A percentile compares a stretch with the other conserved stretches of the same genome.
Evolutionary conservation across 768 basidiomycete genomes (phyloP).

Genomic region (Suillus bovinus): DNA sequence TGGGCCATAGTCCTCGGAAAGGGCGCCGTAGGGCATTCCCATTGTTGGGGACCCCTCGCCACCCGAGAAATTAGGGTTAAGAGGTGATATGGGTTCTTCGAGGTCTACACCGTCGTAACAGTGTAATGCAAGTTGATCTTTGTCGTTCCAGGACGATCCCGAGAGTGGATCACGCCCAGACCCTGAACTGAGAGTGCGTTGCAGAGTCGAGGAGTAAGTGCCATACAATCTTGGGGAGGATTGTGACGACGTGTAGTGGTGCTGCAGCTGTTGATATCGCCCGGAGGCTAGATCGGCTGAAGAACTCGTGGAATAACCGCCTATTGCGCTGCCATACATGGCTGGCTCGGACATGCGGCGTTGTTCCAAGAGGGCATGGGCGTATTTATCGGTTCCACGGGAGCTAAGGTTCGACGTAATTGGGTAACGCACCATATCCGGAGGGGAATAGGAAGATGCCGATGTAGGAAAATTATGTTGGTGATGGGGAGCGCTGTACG

Average conservation of each 20-base stretch:
- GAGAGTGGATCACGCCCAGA: constrained; percentile 46
- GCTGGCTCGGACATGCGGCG: constrained; percentile 72
- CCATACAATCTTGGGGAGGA: constrained; percentile 36
- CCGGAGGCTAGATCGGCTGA: constrained; percentile 31
- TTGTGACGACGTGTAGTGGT: constrained; percentile 36
- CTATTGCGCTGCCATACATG: constrained; percentile 45
- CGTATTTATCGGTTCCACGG: constrained; percentile 37
- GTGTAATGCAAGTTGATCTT: constrained; percentile 30
- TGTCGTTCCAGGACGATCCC: constrained; percentile 29
- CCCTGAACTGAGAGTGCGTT: constrained; percentile 45
- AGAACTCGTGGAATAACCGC: constrained; percentile 33
- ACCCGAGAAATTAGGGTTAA: constrained; percentile 53
- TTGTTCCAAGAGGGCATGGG: constrained; percentile 48
- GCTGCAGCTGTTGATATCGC: constrained; percentile 45
- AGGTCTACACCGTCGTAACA: constrained; percentile 36
- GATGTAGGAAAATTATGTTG: constrained; percentile 47
- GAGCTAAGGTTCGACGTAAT: constrained; percentile 33
- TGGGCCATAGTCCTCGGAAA: constrained; percentile 53
- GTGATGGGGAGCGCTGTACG: constrained; percentile 43
- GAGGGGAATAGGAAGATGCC: constrained; percentile 37
- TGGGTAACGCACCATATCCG: constrained; percentile 42
- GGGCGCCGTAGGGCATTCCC: constrained; percentile 45
- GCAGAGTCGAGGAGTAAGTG: constrained; percentile 42
- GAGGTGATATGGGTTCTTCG: constrained; percentile 55
- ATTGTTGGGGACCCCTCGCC: constrained; percentile 36